Conservation (phyloP, 345 rosid genomes). For the Populus euphratica region DNA sequence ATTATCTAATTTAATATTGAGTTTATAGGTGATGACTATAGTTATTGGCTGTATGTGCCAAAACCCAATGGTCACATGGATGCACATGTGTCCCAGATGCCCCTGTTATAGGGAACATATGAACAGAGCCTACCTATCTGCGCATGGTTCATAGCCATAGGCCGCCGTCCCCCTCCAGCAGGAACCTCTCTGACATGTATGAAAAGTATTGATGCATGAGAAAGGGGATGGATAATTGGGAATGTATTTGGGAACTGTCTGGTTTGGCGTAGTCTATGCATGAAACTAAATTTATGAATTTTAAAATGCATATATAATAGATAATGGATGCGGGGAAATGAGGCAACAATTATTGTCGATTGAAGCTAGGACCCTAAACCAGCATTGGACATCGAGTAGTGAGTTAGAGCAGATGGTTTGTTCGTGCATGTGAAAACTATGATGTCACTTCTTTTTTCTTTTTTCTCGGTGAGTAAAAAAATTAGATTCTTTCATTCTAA, state of each 20-base stretch:
- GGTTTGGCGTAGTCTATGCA: background rate
- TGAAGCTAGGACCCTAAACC: no score
- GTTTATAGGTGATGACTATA: no score
- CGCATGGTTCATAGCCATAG: slow-evolving; percentile 11
- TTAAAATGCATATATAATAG: background rate
- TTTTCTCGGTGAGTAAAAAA: no score
- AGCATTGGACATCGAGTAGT: no score
- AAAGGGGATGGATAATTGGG: slow-evolving; percentile 11
- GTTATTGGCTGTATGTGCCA: slow-evolving; percentile 23
- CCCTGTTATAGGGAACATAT: slow-evolving; percentile 46
- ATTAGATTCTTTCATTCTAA: no score
- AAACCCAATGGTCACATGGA: slow-evolving; percentile 34
- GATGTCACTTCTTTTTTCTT: no score
- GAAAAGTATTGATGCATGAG: slow-evolving; percentile 18
- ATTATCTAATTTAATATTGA: no score
- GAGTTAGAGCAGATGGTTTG: no score
- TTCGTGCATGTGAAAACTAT: no score
- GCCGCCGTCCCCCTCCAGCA: slow-evolving; percentile 3
- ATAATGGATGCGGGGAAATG: no score
- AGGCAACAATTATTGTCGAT: no score
- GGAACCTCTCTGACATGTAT: background rate
- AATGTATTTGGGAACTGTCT: background rate
- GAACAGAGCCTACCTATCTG: slow-evolving; percentile 6
- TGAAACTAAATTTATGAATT: background rate
- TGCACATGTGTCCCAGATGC: slow-evolving; percentile 45